Evolutionary conservation across 768 basidiomycete genomes (phyloP).

Genomic region (Calvatia gigantea): DNA sequence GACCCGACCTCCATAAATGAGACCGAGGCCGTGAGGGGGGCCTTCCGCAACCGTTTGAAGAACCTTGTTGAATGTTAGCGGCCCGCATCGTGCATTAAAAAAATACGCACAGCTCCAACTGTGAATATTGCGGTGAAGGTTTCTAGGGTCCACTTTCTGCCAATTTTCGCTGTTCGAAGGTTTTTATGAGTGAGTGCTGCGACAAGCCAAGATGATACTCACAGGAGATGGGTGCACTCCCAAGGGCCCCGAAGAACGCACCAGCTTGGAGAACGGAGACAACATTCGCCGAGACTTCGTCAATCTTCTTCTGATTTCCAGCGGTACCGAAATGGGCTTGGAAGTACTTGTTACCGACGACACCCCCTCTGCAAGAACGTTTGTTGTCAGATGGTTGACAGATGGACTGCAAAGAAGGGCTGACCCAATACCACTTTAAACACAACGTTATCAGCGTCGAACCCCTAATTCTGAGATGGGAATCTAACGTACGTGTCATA

Average conservation of each 20-base stretch:
- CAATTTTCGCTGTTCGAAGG: constrained; percentile 48
- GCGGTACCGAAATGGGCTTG: constrained; percentile 54
- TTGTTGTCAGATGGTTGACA: background rate
- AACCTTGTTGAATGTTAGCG: constrained; percentile 37
- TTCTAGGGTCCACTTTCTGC: constrained; percentile 63
- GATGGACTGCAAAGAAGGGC: background rate
- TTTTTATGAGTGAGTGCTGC: background rate
- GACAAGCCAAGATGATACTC: constrained; percentile 15
- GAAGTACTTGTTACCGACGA: constrained; percentile 64
- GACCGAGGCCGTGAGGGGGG: constrained; percentile 47
- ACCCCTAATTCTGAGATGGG: background rate
- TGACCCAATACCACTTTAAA: constrained; percentile 24
- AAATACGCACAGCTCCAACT: constrained; percentile 62
- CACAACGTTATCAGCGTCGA: background rate
- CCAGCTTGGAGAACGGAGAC: constrained; percentile 87
- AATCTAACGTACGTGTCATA: constrained; percentile 62
- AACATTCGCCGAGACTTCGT: constrained; percentile 73
- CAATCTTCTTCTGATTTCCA: constrained; percentile 35
- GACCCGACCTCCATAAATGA: constrained; percentile 81
- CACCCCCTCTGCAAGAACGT: constrained; percentile 51
- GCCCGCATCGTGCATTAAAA: background rate
- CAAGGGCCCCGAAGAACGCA: constrained; percentile 84
- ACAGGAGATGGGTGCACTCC: constrained; percentile 70
- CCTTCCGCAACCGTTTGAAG: constrained; percentile 66
- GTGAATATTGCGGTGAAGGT: constrained; percentile 60